Base-by-base conservation (phyloP, 768 basidiomycete species). In the Boletus tylopilopsis region DNA sequence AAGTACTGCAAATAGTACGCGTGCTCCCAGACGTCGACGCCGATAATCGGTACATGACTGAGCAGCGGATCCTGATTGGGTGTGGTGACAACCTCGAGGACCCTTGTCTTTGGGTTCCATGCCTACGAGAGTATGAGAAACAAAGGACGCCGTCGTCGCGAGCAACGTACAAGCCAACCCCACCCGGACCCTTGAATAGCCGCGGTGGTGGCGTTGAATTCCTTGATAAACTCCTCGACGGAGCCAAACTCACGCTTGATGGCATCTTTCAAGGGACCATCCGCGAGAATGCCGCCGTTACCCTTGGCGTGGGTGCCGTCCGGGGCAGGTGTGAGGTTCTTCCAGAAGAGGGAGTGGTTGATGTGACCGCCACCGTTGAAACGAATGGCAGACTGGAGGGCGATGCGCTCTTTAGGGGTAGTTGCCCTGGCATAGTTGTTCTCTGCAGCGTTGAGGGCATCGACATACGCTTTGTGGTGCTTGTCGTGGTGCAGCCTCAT, bases 301-400 rank as follows among this genome's bases (percentile, higher is more conserved):
- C 85, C 85, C 66, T 82, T 84, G 60, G 70, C 69, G 57, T 79
- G 79, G 18, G 65, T 64, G 21, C 74, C 68, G 25, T 62, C 51
- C 2, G 51, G 55, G 11, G 81, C 64, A 6, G 90, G 88, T 2
- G 91, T 82, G 51, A 96, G 81, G 76, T 94, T 94, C 77, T 83
- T 90, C 94, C 94, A 96, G 77, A 97, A 97, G 52, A 95, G 84
- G 45, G 93, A 90, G 75, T 93, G 91, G 72, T 94, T 94, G 77
- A 94, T 90, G 71, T 91, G 93, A n/a, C 60, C 62, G 11, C 63
- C 62, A 5, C 62, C 62, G 22, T 63, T 64, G 57, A 64, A 62
- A 4, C 60, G 54, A 15, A 64, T 25, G 39, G 46, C 56, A 6
- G 62, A 58, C 51, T 63, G 62, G 6, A 63, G 62, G 36, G 62